These are phyloP conservation scores for Acorus calamus DNA, from an alignment of 106 monocot species.

Conservation along the genomic window DNA sequence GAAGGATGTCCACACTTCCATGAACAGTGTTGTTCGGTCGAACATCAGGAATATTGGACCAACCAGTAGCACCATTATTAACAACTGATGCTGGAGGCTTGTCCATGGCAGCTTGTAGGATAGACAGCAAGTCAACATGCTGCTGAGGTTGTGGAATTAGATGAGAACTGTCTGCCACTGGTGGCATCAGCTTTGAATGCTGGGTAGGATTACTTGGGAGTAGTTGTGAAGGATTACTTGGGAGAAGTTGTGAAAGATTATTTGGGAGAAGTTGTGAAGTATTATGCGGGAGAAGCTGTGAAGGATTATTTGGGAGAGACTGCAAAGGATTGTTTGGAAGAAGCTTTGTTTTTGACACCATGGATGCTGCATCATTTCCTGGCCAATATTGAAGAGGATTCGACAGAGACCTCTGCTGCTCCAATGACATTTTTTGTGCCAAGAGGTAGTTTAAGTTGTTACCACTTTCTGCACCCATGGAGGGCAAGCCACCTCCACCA, in stretches of 20 bases:
- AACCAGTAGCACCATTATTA: constrained; percentile 34
- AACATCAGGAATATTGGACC: constrained; percentile 38
- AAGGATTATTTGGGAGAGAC: constrained; percentile 13
- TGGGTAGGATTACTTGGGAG: too few species aligned
- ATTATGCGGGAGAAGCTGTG: background rate
- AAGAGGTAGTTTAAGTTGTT: constrained; percentile 44
- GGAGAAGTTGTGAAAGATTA: constrained; percentile 6
- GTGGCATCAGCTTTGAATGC: constrained; percentile 27
- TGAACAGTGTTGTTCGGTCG: constrained; percentile 20
- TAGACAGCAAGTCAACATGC: constrained; percentile 43
- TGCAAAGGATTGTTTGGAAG: too few species aligned
- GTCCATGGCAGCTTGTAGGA: constrained; percentile 41
- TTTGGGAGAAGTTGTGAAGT: constrained; percentile 4
- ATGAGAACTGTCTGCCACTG: constrained; percentile 20
- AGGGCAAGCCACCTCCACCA: constrained; percentile 12
- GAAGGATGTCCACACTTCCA: constrained; percentile 31
- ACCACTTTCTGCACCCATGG: constrained; percentile 25
- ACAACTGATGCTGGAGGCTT: constrained; percentile 23
- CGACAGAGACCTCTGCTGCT: constrained; percentile 32
- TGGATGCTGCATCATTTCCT: constrained; percentile 20
- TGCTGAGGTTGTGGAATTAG: constrained; percentile 33
- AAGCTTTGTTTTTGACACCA: constrained; percentile 24
- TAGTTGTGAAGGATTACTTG: too few species aligned
- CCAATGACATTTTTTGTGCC: constrained; percentile 49
- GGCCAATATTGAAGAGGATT: constrained; percentile 36